Conservation (phyloP, 1,284 basidiomycete species). For the Ustilago vetiveriae region DNA sequence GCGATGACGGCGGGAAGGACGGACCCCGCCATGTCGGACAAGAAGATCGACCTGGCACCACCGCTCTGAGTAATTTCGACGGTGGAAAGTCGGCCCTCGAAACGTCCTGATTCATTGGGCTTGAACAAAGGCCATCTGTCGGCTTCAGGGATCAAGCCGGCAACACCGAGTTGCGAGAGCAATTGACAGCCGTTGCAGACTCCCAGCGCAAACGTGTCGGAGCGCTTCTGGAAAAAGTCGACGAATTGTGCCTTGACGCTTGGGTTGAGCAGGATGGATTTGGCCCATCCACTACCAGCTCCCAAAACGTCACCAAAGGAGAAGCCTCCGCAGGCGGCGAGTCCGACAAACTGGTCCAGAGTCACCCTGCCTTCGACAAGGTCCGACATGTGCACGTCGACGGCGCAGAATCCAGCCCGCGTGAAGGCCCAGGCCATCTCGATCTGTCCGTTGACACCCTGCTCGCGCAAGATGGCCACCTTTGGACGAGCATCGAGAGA, state of each 20-base stretch:
- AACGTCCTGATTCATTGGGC: conserved; percentile 85
- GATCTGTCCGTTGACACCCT: conserved; percentile 96
- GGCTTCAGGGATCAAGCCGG: conserved; percentile 82
- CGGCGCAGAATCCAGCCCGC: conserved; percentile 88
- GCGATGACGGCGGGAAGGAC: conserved; percentile 91
- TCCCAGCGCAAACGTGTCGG: conserved; percentile 86
- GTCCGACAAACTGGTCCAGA: conserved; percentile 79
- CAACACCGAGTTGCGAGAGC: conserved; percentile 80
- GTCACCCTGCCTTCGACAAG: conserved; percentile 78
- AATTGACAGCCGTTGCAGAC: conserved; percentile 99
- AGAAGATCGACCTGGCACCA: conserved; percentile 76
- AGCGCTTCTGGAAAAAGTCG: conserved; percentile 78
- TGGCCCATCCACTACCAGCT: conserved; percentile 97
- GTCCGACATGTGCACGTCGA: conserved; percentile 99
- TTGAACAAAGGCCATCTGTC: conserved; percentile 90
- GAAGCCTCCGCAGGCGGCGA: conserved; percentile 97
- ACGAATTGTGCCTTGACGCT: conserved; percentile 79
- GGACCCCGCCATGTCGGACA: conserved; percentile 86
- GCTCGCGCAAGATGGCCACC: conserved; percentile 95
- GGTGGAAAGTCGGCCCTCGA: conserved; percentile 85
- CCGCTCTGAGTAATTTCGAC: conserved; percentile 76
- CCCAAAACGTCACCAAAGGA: conserved; percentile 98
- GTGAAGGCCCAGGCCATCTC: conserved; percentile 99
- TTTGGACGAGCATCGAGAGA: conserved; percentile 74
- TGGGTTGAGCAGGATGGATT: conserved; percentile 85